Evolutionary conservation across 306 rosid genomes (phyloP).

Genomic region (Clitoria ternatea): DNA sequence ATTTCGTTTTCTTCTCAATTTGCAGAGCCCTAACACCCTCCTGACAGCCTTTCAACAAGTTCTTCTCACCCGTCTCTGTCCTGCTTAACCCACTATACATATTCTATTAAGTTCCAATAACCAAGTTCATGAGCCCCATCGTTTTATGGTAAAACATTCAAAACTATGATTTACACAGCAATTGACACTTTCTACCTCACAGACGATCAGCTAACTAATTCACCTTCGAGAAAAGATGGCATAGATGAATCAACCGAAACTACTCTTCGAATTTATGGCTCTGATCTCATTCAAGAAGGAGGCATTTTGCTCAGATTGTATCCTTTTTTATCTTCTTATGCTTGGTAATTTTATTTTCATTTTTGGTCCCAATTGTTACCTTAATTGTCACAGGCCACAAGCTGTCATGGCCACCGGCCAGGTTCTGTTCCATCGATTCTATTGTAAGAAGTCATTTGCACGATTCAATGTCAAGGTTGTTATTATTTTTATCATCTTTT

Average conservation of each 20-base stretch:
- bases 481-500: not conserved
- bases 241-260: constrained; percentile 78
- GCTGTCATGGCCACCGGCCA: constrained; percentile 99
- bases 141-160: constrained; percentile 2
- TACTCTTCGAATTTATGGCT: constrained; percentile 82
- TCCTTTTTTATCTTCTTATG: constrained; percentile 13
- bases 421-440: constrained; percentile 91
- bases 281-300: constrained; percentile 93
- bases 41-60: too few relatives aligned
- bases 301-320: constrained; percentile 90
- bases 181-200: constrained; percentile 83
- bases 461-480: constrained; percentile 87
- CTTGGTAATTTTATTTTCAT: not conserved
- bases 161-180: constrained; percentile 78
- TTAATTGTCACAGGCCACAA: constrained; percentile 62
- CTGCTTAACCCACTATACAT: too few relatives aligned
- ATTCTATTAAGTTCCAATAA: too few relatives aligned
- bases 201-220: constrained; percentile 54
- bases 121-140: not conserved
- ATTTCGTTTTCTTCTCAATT: too few relatives aligned
- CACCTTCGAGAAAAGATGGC: constrained; percentile 83
- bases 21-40: too few relatives aligned
- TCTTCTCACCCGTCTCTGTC: too few relatives aligned
- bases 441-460: constrained; percentile 92
- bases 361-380: constrained; percentile 21